Base-by-base conservation (phyloP, 176 grass and related monocot species). In the Phragmites australis region DNA sequence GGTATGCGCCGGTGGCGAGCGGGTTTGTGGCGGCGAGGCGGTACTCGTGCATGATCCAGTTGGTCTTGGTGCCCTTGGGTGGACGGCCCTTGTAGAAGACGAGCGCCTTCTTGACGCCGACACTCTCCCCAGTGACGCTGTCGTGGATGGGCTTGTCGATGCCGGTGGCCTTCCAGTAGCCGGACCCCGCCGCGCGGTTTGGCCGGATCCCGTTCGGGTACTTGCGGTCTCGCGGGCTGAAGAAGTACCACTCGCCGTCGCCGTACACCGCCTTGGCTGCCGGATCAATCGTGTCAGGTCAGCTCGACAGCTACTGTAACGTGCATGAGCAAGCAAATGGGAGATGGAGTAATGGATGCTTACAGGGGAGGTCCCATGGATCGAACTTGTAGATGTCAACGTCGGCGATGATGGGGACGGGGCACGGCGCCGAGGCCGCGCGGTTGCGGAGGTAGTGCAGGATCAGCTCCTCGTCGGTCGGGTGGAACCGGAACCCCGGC, bases 81-180 rank as follows among this genome's bases (percentile, higher is more conserved):
- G 94, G 94, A 6, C 85, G 89, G 0, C 94, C 94, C 49, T 29
- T 78, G 90, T 97, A 97, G 83, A 97, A 97, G 42, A 97, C 94
- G 62, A 97, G 83, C 18, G 94, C 92, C 89, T 97, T 97, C 86
- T 97, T 97, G 26, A 97, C 94, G 46, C 92, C 95, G 53, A 98
- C 89, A 62, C 56, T 57, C 27, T 85, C 56, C 9, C 70, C 87
- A 65, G 81, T 88, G 49, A 16, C 61, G 74, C 31, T 74, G 67
- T 59, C 72, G 41, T 83, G 92, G 86, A 98, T 93, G 50, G 95
- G 83, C 83, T 93, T 98, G 83, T 98, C 95, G 23, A 92, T 98
- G 34, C 95, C 95, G 13, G 95, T 98, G 54, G 95, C 95, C 86
- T 98, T 98, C 95, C 95, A 98, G 81, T 98, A 98, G n/a, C 95